A percentile compares a stretch with the other conserved stretches of the same genome.
Conservation (phyloP, 441 rosid species). For the Pelargonium myrrhifolium region DNA sequence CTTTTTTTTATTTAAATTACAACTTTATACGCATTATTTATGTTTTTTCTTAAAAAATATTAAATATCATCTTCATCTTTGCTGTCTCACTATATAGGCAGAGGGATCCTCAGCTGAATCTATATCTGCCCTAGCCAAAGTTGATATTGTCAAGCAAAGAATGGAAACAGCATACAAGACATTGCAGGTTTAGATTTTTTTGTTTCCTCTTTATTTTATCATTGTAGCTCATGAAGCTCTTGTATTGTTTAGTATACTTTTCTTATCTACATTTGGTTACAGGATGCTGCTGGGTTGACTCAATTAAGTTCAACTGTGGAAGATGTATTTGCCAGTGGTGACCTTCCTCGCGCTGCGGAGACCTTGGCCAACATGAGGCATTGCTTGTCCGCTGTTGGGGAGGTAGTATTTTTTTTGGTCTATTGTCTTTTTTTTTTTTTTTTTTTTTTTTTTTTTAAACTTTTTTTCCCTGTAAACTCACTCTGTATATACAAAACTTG, state of each 20-base stretch:
- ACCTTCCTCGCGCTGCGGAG: slow-evolving; percentile 98
- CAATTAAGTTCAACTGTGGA: slow-evolving; percentile 97
- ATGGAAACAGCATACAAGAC: slow-evolving; percentile 96
- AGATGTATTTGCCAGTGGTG: slow-evolving; percentile 95
- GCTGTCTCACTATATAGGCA: slow-evolving; percentile 37
- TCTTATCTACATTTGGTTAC: slow-evolving; percentile 13
- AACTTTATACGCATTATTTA: background rate
- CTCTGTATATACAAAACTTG: no score
- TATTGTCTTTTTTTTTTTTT: no score
- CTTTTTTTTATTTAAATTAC: background rate
- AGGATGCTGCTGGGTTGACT: slow-evolving; percentile 98
- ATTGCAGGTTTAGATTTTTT: slow-evolving; percentile 49
- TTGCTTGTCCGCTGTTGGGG: slow-evolving; percentile 97
- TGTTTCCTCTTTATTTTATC: slow-evolving; percentile 3
- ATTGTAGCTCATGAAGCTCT: slow-evolving; percentile 1
- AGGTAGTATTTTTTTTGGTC: slow-evolving; percentile 36
- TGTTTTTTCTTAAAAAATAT: background rate
- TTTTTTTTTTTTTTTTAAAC: no score
- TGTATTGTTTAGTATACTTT: slow-evolving; percentile 4
- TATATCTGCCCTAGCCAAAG: slow-evolving; percentile 86
- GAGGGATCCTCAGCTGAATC: slow-evolving; percentile 96
- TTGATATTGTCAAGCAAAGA: slow-evolving; percentile 92
- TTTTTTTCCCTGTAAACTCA: no score
- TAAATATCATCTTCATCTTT: background rate
- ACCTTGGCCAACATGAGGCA: slow-evolving; percentile 98